Evolutionary conservation across 495 filamentous ascomycete species (phyloP), one percentile per base, ranked within the genome.

Genomic region (Penicillium steckii): DNA sequence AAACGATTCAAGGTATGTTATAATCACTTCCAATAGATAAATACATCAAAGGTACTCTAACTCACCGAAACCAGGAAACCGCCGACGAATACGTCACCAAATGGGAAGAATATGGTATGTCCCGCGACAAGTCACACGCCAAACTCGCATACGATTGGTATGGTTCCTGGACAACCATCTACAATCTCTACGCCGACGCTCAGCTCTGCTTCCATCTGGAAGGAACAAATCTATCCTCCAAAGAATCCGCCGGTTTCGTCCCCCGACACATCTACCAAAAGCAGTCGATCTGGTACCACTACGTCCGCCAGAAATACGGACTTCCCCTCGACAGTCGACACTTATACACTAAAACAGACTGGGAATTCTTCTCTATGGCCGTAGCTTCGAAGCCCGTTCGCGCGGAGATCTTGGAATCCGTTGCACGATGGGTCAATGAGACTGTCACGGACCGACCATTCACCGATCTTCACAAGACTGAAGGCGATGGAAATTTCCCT

Each of bases 61-160:
- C 4, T 56, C 6, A 15, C 15, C 1, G 10, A 13, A 23, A 52
- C 6, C 44, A 81, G 72, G 77, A 86, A 35, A 83, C 93, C 48
- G 87, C 90, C 15, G 80, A 85, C 18, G 72, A 75, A 48, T 97
- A 96, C 65, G 83, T 96, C 53, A 73, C 81, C 35, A 90, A 87
- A 64, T 97, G 92, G 92, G 79, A 91, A 56, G 80, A 88, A 47
- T 85, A 81, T 53, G 92, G 84, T 46, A 85, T 95, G 61, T 89
- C 88, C 0, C 77, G 90, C 22, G 93, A 97, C 68, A 78, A 82
- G 32, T 82, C 86, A 1, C 89, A 96, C 60, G 90, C 90, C 22
- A 95, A 96, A 65, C 74, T 97, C 29, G 88, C 93, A 1, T 97
- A 97, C 67, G 82, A 91, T 46, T 96, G 93, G 91, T 91, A 89